Evolutionary conservation across 257 asterid species (phyloP).

Genomic region (Solanum pinnatisectum): DNA sequence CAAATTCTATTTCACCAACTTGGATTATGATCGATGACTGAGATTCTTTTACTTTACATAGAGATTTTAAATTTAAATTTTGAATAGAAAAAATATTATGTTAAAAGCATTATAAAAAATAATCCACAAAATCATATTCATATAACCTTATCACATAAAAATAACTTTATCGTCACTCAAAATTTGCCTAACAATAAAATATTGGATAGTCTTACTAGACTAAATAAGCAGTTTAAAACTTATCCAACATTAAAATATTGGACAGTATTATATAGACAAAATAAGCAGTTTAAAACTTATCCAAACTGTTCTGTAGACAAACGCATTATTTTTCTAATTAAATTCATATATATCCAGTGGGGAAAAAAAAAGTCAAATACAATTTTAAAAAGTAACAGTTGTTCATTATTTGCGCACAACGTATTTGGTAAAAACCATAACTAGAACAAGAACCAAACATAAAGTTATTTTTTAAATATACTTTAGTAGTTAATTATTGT

Average conservation of each 20-base stretch:
- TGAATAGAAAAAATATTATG: no score
- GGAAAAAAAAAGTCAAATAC: neutral
- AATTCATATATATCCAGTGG: neutral
- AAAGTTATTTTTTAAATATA: neutral
- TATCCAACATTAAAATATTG: neutral
- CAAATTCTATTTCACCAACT: no score
- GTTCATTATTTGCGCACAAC: no score
- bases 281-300: neutral
- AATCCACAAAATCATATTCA: no score
- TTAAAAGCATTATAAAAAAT: no score
- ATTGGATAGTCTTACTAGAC: no score
- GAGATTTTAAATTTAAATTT: no score
- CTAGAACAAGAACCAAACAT: neutral
- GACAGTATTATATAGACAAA: no score
- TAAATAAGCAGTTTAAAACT: neutral
- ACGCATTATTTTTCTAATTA: neutral
- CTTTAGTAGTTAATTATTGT: neutral
- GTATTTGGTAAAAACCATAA: no score
- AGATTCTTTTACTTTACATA: no score
- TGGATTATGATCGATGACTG: neutral
- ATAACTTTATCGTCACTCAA: no score
- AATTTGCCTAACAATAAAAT: neutral
- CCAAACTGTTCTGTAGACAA: neutral
- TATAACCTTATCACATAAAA: neutral
- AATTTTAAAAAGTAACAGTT: no score